These are phyloP conservation scores for Chaetomium tenue DNA, from an alignment of 495 filamentous ascomycete species.

Conservation along the genomic window DNA sequence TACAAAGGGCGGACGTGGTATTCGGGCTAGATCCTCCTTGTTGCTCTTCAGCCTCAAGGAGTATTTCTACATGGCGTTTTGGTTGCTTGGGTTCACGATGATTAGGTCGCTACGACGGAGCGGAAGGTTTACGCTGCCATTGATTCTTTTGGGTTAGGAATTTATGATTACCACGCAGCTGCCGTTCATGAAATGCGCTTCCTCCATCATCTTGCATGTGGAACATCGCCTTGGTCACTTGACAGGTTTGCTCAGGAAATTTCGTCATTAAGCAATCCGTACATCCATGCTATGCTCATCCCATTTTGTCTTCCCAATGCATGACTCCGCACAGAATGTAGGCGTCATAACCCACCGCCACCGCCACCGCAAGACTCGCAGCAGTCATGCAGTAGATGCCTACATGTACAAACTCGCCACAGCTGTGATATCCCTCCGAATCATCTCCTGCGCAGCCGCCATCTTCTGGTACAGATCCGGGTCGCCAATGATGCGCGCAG, in stretches of 20 bases:
- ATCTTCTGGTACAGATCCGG: constrained; percentile 92
- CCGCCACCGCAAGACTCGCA: neutral
- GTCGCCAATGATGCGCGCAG: constrained; percentile 94
- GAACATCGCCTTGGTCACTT: neutral
- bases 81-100: constrained; percentile 1
- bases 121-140: neutral
- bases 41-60: neutral
- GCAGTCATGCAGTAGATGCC: neutral
- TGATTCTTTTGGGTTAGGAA: constrained; percentile 9
- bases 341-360: constrained; percentile 1
- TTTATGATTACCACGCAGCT: neutral
- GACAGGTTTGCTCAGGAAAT: neutral
- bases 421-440: constrained; percentile 91
- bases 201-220: too few relatives aligned
- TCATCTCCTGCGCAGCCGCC: constrained; percentile 93
- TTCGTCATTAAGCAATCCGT: neutral
- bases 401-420: constrained; percentile 83
- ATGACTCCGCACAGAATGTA: constrained; percentile 1
- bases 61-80: constrained; percentile 9
- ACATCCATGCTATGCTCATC: neutral
- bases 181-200: neutral
- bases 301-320: neutral
- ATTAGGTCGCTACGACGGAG: neutral
- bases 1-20: neutral
- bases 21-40: neutral